Percentiles rank a stretch among this genome's conserved stretches.
phyloP scores from a whole-genome alignment of 2,329 filamentous ascomycete genomes.

The Endocalyx cinctus region DNA sequence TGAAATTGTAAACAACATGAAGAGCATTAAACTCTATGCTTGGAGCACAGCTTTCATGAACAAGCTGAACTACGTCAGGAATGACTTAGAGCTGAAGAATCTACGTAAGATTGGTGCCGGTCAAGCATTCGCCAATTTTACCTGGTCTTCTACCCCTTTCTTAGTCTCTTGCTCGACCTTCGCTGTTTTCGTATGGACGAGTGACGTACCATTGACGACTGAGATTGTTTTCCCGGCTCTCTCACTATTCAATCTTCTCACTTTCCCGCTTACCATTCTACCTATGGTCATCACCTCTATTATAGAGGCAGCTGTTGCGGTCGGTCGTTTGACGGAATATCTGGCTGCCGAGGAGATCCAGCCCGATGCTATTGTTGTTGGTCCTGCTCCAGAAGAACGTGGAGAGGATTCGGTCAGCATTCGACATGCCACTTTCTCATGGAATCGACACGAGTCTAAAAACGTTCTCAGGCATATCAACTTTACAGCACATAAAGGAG shows the following conservation, averaged over 20 bases:
- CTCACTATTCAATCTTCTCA: slow-evolving; percentile 91
- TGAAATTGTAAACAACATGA: slow-evolving; percentile 99
- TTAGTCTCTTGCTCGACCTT: slow-evolving; percentile 97
- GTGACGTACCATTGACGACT: slow-evolving; percentile 75
- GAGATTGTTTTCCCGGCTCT: slow-evolving; percentile 92
- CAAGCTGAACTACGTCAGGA: slow-evolving; percentile 92
- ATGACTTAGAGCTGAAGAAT: slow-evolving; percentile 92
- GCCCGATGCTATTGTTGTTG: slow-evolving; percentile 68
- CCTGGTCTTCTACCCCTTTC: slow-evolving; percentile 96
- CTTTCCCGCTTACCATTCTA: slow-evolving; percentile 87
- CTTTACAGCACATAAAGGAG: slow-evolving; percentile 85
- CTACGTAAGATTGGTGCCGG: slow-evolving; percentile 93
- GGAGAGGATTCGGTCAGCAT: slow-evolving; percentile 86
- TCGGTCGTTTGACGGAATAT: slow-evolving; percentile 78
- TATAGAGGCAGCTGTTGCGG: slow-evolving; percentile 92
- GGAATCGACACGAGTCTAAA: slow-evolving; percentile 77
- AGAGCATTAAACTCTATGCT: slow-evolving; percentile 97
- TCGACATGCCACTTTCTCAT: slow-evolving; percentile 83
- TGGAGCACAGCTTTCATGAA: slow-evolving; percentile 98
- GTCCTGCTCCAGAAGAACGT: slow-evolving; percentile 64
- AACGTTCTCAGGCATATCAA: slow-evolving; percentile 76
- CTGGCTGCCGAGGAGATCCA: slow-evolving; percentile 88
- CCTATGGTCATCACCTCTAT: slow-evolving; percentile 98
- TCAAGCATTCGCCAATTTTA: slow-evolving; percentile 93
- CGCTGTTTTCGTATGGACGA: slow-evolving; percentile 84